Percentiles rank a stretch among this genome's conserved stretches.
Evolutionary conservation across 2,329 filamentous ascomycete genomes (phyloP).

Genomic region (Scedosporium minutisporum): DNA sequence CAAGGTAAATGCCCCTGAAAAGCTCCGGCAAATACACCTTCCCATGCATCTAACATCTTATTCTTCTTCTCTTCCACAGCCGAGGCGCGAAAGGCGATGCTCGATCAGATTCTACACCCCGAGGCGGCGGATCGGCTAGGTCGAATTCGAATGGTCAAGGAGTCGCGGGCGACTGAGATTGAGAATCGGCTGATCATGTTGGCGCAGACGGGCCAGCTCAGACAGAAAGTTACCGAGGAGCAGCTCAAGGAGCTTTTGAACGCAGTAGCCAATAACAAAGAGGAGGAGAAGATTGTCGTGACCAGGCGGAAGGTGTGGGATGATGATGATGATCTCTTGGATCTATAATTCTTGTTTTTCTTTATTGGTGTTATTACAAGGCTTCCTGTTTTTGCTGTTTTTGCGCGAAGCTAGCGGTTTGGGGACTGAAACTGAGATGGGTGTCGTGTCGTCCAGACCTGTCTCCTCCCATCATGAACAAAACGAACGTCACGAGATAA

Average conservation of each 20-base stretch:
- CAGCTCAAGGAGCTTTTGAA: slow-evolving; percentile 88
- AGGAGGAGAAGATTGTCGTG: slow-evolving; percentile 80
- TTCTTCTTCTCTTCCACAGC: slow-evolving; percentile 21
- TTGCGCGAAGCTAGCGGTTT: too few relatives aligned
- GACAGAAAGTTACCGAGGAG: slow-evolving; percentile 78
- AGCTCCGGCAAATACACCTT: too few relatives aligned
- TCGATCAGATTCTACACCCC: slow-evolving; percentile 88
- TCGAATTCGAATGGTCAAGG: slow-evolving; percentile 92
- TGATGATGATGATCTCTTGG: slow-evolving; percentile 70
- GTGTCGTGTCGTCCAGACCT: too few relatives aligned
- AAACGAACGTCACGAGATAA: too few relatives aligned
- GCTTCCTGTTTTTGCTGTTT: neutral
- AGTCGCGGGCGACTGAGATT: slow-evolving; percentile 77
- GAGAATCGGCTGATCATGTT: slow-evolving; percentile 91
- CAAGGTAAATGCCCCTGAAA: slow-evolving; percentile 1
- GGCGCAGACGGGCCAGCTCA: slow-evolving; percentile 76
- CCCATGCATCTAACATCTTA: neutral
- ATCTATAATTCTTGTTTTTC: slow-evolving; percentile 37
- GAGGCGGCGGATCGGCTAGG: slow-evolving; percentile 87
- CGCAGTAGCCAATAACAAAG: slow-evolving; percentile 69
- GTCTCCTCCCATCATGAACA: too few relatives aligned
- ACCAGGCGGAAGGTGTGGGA: slow-evolving; percentile 73
- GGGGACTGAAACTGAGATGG: too few relatives aligned
- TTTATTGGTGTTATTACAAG: neutral
- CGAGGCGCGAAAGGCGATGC: slow-evolving; percentile 66